Conservation (phyloP, 805 yeast species). For the Candida railenensis region DNA sequence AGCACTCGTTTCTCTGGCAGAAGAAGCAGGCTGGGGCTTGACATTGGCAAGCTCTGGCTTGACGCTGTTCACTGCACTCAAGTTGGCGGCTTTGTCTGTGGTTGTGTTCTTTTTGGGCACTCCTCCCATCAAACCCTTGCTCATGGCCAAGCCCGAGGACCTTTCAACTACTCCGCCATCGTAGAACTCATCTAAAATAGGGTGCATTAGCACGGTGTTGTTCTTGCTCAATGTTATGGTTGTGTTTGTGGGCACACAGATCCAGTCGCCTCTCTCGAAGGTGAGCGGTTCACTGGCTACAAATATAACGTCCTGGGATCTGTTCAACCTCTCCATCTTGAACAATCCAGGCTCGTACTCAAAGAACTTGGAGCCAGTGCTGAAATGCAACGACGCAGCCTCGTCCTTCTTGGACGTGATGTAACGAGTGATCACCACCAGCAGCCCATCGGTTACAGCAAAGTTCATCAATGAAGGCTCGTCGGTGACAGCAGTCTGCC, state of each 20-base stretch:
- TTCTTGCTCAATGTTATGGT: constrained; percentile 68
- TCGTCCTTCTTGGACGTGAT: constrained; percentile 88
- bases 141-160: constrained; percentile 78
- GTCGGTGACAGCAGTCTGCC: constrained; percentile 65
- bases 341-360: constrained; percentile 91
- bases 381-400: constrained; percentile 93
- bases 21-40: neutral
- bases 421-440: constrained; percentile 84
- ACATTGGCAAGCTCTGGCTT: too few relatives aligned
- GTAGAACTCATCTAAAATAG: constrained; percentile 86
- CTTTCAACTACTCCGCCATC: constrained; percentile 67
- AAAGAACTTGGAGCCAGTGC: constrained; percentile 87
- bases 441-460: constrained; percentile 91
- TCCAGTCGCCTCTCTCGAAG: constrained; percentile 97
- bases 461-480: constrained; percentile 85
- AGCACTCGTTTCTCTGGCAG: neutral
- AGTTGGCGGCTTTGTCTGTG: constrained; percentile 5
- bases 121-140: constrained; percentile 91
- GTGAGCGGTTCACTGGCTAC: constrained; percentile 97
- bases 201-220: constrained; percentile 88
- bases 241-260: constrained; percentile 92
- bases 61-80: too few relatives aligned
- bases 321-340: constrained; percentile 88
- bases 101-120: constrained; percentile 59
- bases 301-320: constrained; percentile 93